Base-by-base conservation (phyloP, 1,139 yeast genomes). In the Kodamaea arcana region DNA sequence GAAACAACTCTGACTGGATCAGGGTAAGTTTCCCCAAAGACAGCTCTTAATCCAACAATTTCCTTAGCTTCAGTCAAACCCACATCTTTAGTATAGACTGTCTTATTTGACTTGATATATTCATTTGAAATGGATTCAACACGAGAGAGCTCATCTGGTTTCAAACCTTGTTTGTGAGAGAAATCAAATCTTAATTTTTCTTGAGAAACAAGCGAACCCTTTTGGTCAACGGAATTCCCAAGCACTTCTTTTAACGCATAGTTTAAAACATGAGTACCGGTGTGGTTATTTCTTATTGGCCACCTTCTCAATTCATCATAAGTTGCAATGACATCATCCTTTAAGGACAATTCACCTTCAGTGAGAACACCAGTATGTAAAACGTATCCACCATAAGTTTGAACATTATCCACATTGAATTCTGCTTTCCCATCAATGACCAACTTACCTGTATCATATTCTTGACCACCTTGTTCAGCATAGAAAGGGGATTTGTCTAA, bases 401-500 rank as follows among this genome's bases (percentile, higher is more conserved):
- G 98, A 33, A 88, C 97, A 53, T 92, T 88, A 46, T 82, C 82
- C 41, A 92, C 97, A 41, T 78, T 79, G 61, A 92, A 92, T 60
- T 90, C 97, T 39, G 88, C 71, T 48, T 67, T 68, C 34, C 95
- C 97, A 54, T 88, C 97, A 51, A 87, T 79, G 33, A 88, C 92
- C 46, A 92, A 71, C 60, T 78, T 84, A 63, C 99, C 99, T 30
- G 94, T 84, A 58, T 92, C 99, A 56, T 75, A 83, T 62, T 87
- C 97, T 71, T 92, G 99, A 55, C 99, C 99, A 78, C 99, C 99
- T 65, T 86, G 95, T 66, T 92, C 99, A 33, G 98, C 97, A 56
- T 92, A 92, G 65, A 92, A 87, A 56, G 95, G 94, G 24, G 97
- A 85, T 61, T 78, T 82, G 61, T 92, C 95, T 43, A 92, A 72